These are phyloP conservation scores for Corymbia calophylla DNA, from an alignment of 441 rosid species.

Conservation along the genomic window DNA sequence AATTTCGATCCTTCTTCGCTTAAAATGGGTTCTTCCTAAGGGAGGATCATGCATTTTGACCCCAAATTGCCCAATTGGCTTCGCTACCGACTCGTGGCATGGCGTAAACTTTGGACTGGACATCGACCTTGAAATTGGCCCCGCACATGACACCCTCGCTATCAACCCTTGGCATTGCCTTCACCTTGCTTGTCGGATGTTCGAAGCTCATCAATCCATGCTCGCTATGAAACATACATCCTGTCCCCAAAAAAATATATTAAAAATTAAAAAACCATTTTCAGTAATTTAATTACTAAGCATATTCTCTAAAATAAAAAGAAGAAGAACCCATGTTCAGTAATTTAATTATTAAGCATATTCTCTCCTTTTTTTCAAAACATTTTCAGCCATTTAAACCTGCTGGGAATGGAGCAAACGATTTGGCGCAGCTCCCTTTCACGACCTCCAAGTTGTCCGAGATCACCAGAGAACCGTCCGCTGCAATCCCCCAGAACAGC, in stretches of 20 bases:
- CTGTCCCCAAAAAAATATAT: not conserved
- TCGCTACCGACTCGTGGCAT: conserved; percentile 35
- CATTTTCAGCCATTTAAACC: not conserved
- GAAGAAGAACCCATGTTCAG: too few relatives aligned
- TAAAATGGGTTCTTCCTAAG: not conserved
- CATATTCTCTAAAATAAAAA: not conserved
- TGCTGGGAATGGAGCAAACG: conserved; percentile 26
- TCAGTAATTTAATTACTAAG: not conserved
- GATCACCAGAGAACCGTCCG: conserved; percentile 27
- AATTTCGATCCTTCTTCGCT: not conserved
- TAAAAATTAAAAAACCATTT: too few relatives aligned
- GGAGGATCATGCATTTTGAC: not conserved
- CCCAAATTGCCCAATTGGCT: conserved; percentile 10
- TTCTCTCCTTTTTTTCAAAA: not conserved
- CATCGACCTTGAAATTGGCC: conserved; percentile 27
- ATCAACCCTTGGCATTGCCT: conserved; percentile 22
- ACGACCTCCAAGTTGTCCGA: conserved; percentile 17
- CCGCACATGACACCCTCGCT: conserved; percentile 20
- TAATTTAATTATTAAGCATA: not conserved
- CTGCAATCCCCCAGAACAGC: conserved; percentile 32
- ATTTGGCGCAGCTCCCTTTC: conserved; percentile 23
- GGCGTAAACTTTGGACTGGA: conserved; percentile 20
- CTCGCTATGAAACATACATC: conserved; percentile 24
- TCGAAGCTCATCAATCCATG: conserved; percentile 25
- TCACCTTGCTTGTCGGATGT: conserved; percentile 25